A percentile compares a stretch with the other conserved stretches of the same genome.
Conservation (phyloP, 768 basidiomycete species). For the Strobilomyces confusus region DNA sequence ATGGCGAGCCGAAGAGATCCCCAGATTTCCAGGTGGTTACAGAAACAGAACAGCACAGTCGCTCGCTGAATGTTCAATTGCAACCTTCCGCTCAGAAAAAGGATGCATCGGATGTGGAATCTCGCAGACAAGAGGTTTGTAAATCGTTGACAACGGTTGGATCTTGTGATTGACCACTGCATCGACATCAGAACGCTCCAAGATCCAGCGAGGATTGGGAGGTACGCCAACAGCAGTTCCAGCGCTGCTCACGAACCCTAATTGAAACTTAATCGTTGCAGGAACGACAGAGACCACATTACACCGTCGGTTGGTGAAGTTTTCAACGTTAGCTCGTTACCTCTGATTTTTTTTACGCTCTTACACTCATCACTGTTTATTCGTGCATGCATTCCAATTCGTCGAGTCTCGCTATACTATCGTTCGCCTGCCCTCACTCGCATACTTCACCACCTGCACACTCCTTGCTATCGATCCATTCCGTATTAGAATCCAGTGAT, state of each 20-base stretch:
- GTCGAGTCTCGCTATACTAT: neutral
- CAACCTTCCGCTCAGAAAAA: neutral
- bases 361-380: neutral
- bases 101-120: neutral
- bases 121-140: constrained; percentile 7
- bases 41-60: neutral
- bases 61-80: constrained; percentile 1
- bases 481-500: neutral
- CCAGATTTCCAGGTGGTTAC: constrained; percentile 27
- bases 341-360: neutral
- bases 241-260: neutral
- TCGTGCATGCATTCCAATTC: neutral
- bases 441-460: neutral
- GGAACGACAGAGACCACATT: constrained; percentile 1
- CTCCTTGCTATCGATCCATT: neutral
- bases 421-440: neutral
- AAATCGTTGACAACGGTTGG: neutral
- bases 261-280: neutral
- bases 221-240: constrained; percentile 2
- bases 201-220: neutral
- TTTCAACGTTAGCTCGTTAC: neutral
- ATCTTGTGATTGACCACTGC: neutral
- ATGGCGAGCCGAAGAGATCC: constrained; percentile 30
- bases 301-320: constrained; percentile 10
- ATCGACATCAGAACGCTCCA: neutral